Percentiles rank a stretch among this genome's conserved stretches.
Evolutionary conservation across 1,284 basidiomycete species (phyloP).

Genomic region (Vanrija pseudolonga): DNA sequence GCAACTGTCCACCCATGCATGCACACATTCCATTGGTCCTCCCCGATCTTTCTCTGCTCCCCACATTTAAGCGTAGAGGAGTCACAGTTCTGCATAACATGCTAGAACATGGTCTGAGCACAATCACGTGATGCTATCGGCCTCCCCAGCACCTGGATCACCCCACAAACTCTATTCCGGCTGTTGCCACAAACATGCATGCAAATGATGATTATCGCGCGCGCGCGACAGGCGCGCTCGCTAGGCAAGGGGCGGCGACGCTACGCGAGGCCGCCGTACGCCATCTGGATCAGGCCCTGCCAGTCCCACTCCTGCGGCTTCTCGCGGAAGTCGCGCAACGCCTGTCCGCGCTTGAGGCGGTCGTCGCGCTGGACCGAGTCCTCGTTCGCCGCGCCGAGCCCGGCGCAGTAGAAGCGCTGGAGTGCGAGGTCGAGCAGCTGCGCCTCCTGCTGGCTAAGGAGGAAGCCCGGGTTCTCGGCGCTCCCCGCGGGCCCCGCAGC

Average conservation of each 20-base stretch:
- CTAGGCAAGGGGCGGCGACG: not conserved
- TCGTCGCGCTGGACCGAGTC: conserved; percentile 25
- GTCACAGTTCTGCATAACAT: too few species aligned
- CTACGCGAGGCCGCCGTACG: conserved; percentile 24
- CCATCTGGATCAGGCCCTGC: conserved; percentile 42
- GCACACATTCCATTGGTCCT: too few species aligned
- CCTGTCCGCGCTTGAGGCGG: conserved; percentile 33
- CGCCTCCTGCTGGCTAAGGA: conserved; percentile 73
- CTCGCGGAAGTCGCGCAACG: conserved; percentile 42
- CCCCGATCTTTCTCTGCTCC: not conserved
- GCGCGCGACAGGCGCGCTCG: not conserved
- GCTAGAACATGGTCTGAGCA: not conserved
- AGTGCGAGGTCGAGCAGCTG: conserved; percentile 71
- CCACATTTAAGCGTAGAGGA: not conserved
- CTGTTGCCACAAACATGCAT: not conserved
- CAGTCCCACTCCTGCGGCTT: conserved; percentile 48
- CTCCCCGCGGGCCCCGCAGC: conserved; percentile 29
- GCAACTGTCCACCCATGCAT: not conserved
- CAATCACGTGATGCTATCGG: not conserved
- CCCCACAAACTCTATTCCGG: not conserved
- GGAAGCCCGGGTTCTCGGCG: conserved; percentile 50
- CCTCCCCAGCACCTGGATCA: too few species aligned
- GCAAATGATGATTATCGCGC: not conserved
- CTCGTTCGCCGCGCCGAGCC: conserved; percentile 24
- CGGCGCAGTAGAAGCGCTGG: conserved; percentile 69